phyloP scores from a whole-genome alignment of 441 rosid genomes.

The Adansonia gregorii region DNA sequence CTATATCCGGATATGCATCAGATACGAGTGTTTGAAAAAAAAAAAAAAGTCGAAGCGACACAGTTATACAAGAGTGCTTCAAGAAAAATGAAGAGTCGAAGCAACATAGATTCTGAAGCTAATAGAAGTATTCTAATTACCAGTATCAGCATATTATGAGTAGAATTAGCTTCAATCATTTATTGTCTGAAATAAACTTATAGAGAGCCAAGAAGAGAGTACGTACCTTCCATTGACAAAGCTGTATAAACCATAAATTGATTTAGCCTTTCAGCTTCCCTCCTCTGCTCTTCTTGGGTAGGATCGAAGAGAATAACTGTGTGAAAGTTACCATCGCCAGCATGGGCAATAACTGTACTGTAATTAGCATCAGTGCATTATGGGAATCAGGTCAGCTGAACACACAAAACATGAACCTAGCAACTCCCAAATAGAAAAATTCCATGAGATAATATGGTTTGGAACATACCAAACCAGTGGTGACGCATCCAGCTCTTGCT shows the following conservation, averaged over 20 bases:
- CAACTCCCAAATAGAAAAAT: slow-evolving; percentile 1
- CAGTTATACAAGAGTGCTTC: too few relatives aligned
- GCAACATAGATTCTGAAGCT: not conserved
- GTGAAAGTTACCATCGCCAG: slow-evolving; percentile 96
- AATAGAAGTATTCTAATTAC: not conserved
- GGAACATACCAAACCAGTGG: slow-evolving; percentile 57
- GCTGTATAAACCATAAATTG: slow-evolving; percentile 81
- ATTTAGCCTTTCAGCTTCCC: slow-evolving; percentile 79
- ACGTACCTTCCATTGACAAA: slow-evolving; percentile 84
- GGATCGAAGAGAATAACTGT: slow-evolving; percentile 83
- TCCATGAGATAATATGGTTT: not conserved
- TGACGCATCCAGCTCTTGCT: slow-evolving; percentile 77
- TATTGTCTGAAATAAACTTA: not conserved
- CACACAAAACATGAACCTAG: not conserved
- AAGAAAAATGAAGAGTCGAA: too few relatives aligned
- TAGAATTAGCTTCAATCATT: slow-evolving; percentile 4
- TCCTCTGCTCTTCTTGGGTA: slow-evolving; percentile 56
- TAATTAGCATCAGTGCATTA: slow-evolving; percentile 20
- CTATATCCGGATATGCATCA: too few relatives aligned
- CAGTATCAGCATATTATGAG: not conserved
- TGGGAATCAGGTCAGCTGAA: slow-evolving; percentile 11
- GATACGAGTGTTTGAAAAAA: too few relatives aligned
- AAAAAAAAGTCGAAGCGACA: too few relatives aligned
- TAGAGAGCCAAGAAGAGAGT: slow-evolving; percentile 12
- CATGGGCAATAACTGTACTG: slow-evolving; percentile 91